These are phyloP conservation scores for Dioscorea zingiberensis DNA, from an alignment of 106 monocot genomes.

Conservation along the genomic window DNA sequence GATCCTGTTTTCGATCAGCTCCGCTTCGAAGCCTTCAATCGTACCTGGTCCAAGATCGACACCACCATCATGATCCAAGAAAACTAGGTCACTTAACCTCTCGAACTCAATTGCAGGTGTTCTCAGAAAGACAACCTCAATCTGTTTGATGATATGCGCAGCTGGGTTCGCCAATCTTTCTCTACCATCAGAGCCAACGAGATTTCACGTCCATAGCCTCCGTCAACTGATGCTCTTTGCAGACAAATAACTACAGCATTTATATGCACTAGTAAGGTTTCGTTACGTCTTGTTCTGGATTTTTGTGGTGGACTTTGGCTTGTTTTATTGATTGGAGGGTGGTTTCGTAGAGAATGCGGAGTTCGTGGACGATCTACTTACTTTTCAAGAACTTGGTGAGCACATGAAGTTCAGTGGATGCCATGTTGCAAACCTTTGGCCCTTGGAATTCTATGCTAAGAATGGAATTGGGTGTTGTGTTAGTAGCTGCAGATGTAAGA, in stretches of 20 bases:
- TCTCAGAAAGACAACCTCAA: constrained; percentile 44
- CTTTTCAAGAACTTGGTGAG: constrained; percentile 64
- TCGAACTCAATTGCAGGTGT: constrained; percentile 32
- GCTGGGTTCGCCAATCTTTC: constrained; percentile 65
- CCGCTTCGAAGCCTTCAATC: constrained; percentile 34
- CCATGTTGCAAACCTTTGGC: constrained; percentile 61
- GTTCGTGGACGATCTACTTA: constrained; percentile 63
- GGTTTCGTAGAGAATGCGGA: constrained; percentile 66
- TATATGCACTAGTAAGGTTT: constrained; percentile 59
- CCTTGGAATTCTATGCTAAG: constrained; percentile 53
- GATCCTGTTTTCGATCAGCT: constrained; percentile 24
- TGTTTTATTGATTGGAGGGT: background rate
- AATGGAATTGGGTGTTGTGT: constrained; percentile 59
- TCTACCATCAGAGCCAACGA: constrained; percentile 32
- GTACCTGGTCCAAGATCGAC: constrained; percentile 58
- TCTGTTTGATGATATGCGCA: constrained; percentile 49
- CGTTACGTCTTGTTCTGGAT: background rate
- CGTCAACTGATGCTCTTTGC: constrained; percentile 41
- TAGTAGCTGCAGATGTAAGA: constrained; percentile 68
- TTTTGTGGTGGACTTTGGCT: background rate
- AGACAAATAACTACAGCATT: constrained; percentile 61
- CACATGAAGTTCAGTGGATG: constrained; percentile 57
- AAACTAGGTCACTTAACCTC: background rate
- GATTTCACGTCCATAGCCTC: constrained; percentile 46
- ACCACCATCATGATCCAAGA: constrained; percentile 19